Evolutionary conservation across 1,139 yeast genomes (phyloP).

Genomic region (Suhomyces coccinellae): DNA sequence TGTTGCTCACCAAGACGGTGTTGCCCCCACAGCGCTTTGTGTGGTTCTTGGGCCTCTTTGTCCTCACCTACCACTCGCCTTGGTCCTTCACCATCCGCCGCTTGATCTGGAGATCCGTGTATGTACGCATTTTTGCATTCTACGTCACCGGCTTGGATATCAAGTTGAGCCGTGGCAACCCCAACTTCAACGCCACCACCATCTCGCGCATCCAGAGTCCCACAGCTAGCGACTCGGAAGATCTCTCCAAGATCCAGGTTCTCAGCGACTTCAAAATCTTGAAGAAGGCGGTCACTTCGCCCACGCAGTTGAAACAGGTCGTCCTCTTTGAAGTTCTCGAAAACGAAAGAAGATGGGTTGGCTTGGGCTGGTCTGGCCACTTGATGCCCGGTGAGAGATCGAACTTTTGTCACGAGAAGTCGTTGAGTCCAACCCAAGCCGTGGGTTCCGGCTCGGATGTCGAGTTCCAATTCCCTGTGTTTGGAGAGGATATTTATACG

Average conservation of each 20-base stretch:
- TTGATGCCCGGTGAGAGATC: conserved; percentile 54
- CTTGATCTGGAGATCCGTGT: conserved; percentile 55
- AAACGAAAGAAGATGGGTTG: conserved; percentile 63
- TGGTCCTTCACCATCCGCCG: conserved; percentile 53
- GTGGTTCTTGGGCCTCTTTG: conserved; percentile 39
- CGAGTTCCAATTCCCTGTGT: conserved; percentile 49
- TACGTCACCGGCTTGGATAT: conserved; percentile 50
- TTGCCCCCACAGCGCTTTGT: conserved; percentile 38
- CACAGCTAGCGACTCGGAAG: conserved; percentile 28
- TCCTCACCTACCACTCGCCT: conserved; percentile 53
- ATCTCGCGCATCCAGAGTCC: conserved; percentile 29
- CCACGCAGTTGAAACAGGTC: conserved; percentile 46
- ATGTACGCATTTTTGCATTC: conserved; percentile 42
- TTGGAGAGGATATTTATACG: conserved; percentile 39
- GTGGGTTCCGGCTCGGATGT: conserved; percentile 19
- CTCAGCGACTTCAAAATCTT: conserved; percentile 44
- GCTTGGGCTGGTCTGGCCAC: conserved; percentile 57
- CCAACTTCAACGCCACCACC: conserved; percentile 15
- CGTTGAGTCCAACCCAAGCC: conserved; percentile 38
- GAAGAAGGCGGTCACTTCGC: conserved; percentile 40
- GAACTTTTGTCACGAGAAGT: conserved; percentile 45
- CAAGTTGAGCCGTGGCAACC: conserved; percentile 24
- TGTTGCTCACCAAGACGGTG: conserved; percentile 35
- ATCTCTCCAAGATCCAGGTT: conserved; percentile 19
- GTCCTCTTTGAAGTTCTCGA: conserved; percentile 54